Evolutionary conservation across 192 early-diverging fungal species (phyloP).

Genomic region (Lunasporangiospora selenospora): DNA sequence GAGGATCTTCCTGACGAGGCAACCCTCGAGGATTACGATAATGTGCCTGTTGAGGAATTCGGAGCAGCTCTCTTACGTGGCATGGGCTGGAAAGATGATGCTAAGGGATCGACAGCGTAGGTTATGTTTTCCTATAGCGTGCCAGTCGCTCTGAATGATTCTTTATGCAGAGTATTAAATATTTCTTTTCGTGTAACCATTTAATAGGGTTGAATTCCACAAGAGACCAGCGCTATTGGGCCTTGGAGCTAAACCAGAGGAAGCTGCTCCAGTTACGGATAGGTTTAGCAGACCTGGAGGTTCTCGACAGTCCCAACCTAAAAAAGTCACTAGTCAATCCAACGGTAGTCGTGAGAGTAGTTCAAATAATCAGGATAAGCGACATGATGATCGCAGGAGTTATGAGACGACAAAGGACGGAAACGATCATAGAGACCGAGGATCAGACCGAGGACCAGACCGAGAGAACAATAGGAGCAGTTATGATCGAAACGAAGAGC

Average conservation of each 20-base stretch:
- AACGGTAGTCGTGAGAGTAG: not conserved
- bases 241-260: constrained; percentile 78
- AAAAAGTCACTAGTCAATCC: constrained; percentile 2
- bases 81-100: constrained; percentile 89
- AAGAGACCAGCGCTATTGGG: constrained; percentile 80
- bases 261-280: constrained; percentile 49
- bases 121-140: no score
- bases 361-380: not conserved
- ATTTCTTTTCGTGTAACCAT: not conserved
- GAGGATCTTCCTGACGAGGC: constrained; percentile 67
- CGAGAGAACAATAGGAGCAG: no score
- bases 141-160: no score
- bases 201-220: constrained; percentile 42
- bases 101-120: constrained; percentile 30
- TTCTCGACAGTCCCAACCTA: constrained; percentile 37
- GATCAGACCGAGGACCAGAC: no score
- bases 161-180: not conserved
- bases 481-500: no score
- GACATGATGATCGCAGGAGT: no score
- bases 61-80: constrained; percentile 86
- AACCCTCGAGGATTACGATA: constrained; percentile 78
- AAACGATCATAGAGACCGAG: no score
- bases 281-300: constrained; percentile 52
- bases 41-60: constrained; percentile 89
- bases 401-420: no score